These are phyloP conservation scores for Pythium monospermum DNA, from an alignment of 352 stramenopile genomes.

Conservation along the genomic window DNA sequence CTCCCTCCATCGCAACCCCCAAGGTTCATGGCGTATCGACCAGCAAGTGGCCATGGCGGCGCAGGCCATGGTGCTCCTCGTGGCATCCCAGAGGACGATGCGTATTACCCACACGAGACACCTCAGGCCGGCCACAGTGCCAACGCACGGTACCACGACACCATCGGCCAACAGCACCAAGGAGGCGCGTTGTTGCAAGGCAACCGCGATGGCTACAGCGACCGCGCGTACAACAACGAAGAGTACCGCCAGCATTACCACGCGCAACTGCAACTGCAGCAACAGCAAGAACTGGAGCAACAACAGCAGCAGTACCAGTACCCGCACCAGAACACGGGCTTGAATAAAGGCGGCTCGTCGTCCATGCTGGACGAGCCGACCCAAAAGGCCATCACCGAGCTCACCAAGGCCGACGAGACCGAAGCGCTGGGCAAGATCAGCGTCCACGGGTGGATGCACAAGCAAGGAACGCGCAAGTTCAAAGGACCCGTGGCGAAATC, in stretches of 20 bases:
- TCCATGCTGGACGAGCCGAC: conserved; percentile 24
- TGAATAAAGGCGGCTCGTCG: conserved; percentile 10
- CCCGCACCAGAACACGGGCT: conserved; percentile 16
- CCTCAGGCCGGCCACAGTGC: conserved; percentile 4
- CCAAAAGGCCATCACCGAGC: conserved; percentile 60
- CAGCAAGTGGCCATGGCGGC: neutral
- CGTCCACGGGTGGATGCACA: conserved; percentile 83
- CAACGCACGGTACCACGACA: conserved; percentile 11
- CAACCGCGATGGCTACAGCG: conserved; percentile 10
- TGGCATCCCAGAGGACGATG: conserved; percentile 23
- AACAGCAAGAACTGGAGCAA: neutral
- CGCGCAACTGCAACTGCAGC: too few species aligned
- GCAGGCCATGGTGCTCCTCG: too few species aligned
- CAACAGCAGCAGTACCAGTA: conserved; percentile 8
- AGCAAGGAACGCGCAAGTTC: conserved; percentile 77
- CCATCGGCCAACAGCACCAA: conserved; percentile 5
- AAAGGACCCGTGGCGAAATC: conserved; percentile 76
- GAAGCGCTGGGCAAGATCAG: conserved; percentile 58
- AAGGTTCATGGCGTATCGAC: conserved; percentile 16
- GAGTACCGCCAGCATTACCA: too few species aligned
- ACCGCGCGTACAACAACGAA: too few species aligned
- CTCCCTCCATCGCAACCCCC: too few species aligned
- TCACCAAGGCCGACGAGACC: conserved; percentile 50
- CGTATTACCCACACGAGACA: conserved; percentile 19
- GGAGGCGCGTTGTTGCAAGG: conserved; percentile 9